Conservation (phyloP, 345 rosid species). For the Lenwebbia sp. region DNA sequence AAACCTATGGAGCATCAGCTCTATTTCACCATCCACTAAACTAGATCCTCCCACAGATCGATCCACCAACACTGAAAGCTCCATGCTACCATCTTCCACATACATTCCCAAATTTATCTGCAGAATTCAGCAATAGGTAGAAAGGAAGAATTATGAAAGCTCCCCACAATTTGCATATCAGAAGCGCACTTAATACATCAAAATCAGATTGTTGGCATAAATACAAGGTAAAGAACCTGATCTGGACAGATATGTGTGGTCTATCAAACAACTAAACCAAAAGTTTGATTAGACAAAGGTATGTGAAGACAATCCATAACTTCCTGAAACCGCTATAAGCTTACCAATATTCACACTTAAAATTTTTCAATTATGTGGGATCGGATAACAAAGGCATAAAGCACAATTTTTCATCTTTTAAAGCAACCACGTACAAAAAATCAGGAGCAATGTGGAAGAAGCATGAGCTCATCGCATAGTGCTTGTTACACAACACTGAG, state of each 20-base stretch:
- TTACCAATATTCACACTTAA: neutral
- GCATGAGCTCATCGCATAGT: neutral
- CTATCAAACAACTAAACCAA: neutral
- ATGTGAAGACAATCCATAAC: neutral
- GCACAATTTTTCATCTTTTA: neutral
- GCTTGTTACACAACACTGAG: neutral
- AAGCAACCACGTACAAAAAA: neutral
- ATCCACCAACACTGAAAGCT: constrained; percentile 83
- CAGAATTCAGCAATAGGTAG: neutral
- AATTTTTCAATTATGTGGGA: neutral
- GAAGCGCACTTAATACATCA: neutral
- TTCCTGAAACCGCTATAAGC: neutral
- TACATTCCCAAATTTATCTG: constrained; percentile 86
- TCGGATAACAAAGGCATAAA: neutral
- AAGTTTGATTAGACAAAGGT: neutral
- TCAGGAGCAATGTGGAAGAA: neutral
- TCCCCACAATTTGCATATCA: neutral
- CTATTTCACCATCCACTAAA: constrained; percentile 77
- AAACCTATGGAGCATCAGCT: constrained; percentile 91
- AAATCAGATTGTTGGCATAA: neutral
- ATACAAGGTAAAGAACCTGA: neutral
- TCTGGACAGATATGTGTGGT: neutral
- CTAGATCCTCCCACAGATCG: constrained; percentile 88
- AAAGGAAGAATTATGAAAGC: neutral
- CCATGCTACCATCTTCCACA: constrained; percentile 53